Conservation (phyloP, 768 basidiomycete species). For the Crepidotus variabilis region DNA sequence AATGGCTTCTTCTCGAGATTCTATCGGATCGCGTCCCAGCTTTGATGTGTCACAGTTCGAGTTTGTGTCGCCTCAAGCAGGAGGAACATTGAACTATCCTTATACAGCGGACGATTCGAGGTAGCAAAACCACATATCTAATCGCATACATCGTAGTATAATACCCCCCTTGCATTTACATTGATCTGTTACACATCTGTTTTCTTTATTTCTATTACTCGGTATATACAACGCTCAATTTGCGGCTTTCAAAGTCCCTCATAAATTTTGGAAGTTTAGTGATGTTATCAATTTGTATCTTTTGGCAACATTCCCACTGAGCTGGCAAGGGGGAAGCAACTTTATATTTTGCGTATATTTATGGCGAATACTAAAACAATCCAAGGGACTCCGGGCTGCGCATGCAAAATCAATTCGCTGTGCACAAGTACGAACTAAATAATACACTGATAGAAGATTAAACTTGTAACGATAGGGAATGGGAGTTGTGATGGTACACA, state of each 20-base stretch:
- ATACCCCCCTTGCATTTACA: background rate
- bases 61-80: conserved; percentile 51
- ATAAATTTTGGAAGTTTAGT: background rate
- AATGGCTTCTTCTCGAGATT: conserved; percentile 39
- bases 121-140: background rate
- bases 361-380: background rate
- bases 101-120: background rate
- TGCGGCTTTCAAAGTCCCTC: background rate
- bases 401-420: conserved; percentile 4
- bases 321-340: background rate
- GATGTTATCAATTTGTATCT: too few species aligned
- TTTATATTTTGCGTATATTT: background rate
- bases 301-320: background rate
- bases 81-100: conserved; percentile 40
- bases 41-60: conserved; percentile 68
- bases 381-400: background rate
- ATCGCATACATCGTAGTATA: background rate
- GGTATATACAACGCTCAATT: background rate
- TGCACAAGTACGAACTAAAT: background rate
- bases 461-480: background rate
- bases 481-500: background rate
- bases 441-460: background rate
- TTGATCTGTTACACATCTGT: background rate
- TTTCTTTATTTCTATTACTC: background rate
- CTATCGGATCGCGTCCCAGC: conserved; percentile 44